Percentiles rank a stretch among this genome's conserved stretches.
phyloP scores from a whole-genome alignment of 2,329 filamentous ascomycete genomes.

The Aspergillus sp. region DNA sequence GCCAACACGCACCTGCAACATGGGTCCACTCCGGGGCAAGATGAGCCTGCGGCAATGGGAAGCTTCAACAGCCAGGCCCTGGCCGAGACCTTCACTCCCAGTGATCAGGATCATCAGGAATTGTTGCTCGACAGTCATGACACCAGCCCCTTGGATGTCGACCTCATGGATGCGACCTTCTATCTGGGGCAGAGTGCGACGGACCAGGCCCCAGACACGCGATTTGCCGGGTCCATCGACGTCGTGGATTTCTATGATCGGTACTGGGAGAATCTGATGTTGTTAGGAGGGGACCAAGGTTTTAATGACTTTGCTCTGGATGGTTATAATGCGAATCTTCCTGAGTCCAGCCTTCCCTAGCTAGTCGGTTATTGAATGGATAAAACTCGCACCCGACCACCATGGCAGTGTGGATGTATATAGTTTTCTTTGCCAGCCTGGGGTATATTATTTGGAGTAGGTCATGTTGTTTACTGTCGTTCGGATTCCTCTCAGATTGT shows the following conservation, averaged over 20 bases:
- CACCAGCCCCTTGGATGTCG: constrained; percentile 13
- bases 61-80: background rate
- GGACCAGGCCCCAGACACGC: background rate
- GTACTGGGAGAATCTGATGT: constrained; percentile 21
- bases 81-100: background rate
- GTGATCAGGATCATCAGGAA: background rate
- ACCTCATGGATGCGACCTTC: constrained; percentile 18
- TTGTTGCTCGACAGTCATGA: background rate
- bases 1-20: constrained; percentile 18
- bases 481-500: too few species aligned
- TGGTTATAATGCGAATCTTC: too few species aligned
- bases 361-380: too few species aligned
- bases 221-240: constrained; percentile 11
- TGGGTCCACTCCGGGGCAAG: constrained; percentile 14
- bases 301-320: background rate
- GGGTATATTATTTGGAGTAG: too few species aligned
- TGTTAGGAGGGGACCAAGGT: constrained; percentile 11
- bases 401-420: too few species aligned
- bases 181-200: constrained; percentile 12
- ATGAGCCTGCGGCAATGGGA: background rate
- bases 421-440: too few species aligned
- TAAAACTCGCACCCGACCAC: too few species aligned
- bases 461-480: too few species aligned
- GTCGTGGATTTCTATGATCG: constrained; percentile 18
- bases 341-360: too few species aligned